These are phyloP conservation scores for Arthrinium phaeospermum DNA, from an alignment of 2,329 filamentous ascomycete species.

Conservation along the genomic window DNA sequence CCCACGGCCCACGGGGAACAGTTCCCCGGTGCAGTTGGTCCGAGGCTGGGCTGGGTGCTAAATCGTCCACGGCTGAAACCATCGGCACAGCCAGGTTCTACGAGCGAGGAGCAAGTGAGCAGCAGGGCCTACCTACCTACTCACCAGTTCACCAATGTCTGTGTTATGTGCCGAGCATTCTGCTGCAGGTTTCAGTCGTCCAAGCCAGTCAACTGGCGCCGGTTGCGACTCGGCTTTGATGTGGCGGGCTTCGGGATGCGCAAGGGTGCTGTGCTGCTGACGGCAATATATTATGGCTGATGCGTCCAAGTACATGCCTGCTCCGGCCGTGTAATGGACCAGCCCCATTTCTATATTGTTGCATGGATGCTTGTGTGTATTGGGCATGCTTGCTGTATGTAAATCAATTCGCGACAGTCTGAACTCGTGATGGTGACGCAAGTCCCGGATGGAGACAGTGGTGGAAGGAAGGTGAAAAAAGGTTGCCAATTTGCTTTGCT, in stretches of 20 bases:
- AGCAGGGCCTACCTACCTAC: not conserved
- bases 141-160: not conserved
- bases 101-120: not conserved
- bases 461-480: not conserved
- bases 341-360: not conserved
- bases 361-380: slow-evolving; percentile 3
- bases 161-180: slow-evolving; percentile 6
- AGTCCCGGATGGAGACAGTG: not conserved
- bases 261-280: slow-evolving; percentile 4
- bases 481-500: slow-evolving; percentile 8
- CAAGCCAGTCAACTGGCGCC: not conserved
- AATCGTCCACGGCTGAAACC: slow-evolving; percentile 9
- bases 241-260: slow-evolving; percentile 5
- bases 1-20: not conserved
- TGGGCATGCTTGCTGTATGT: not conserved
- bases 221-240: not conserved
- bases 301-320: not conserved
- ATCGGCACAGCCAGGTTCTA: slow-evolving; percentile 3
- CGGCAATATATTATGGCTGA: not conserved
- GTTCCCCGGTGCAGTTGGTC: not conserved
- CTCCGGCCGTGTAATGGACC: not conserved
- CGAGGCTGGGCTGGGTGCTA: slow-evolving; percentile 12
- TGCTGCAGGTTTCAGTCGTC: slow-evolving; percentile 9
- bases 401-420: slow-evolving; percentile 1
- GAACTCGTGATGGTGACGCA: slow-evolving; percentile 14